A percentile compares a stretch with the other conserved stretches of the same genome.
Conservation (phyloP, 495 filamentous ascomycete species). For the Penicillium steckii region DNA sequence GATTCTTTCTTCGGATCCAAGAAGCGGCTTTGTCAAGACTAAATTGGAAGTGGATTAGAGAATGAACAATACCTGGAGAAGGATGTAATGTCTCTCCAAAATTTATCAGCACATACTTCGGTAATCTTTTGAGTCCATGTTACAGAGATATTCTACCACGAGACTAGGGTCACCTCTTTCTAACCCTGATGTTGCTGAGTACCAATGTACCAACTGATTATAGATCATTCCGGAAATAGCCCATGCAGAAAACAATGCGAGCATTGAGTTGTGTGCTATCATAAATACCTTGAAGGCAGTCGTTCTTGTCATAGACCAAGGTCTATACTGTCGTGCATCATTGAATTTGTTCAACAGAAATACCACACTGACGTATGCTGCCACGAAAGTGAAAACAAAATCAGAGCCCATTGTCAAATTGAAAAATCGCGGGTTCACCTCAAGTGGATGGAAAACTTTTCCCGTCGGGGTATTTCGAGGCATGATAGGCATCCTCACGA, state of each 20-base stretch:
- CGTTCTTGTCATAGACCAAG: constrained; percentile 17
- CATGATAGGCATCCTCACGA: background rate
- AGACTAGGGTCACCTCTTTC: background rate
- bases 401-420: background rate
- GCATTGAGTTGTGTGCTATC: constrained; percentile 7
- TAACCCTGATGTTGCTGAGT: background rate
- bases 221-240: constrained; percentile 3
- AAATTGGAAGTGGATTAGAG: background rate
- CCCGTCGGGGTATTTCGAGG: background rate
- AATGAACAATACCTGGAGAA: too few relatives aligned
- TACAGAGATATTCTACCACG: constrained; percentile 15
- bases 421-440: constrained; percentile 3
- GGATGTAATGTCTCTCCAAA: too few relatives aligned
- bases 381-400: constrained; percentile 12
- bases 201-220: background rate
- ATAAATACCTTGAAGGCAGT: constrained; percentile 6
- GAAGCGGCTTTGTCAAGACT: constrained; percentile 4
- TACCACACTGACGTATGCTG: constrained; percentile 8
- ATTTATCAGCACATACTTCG: constrained; percentile 3
- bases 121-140: constrained; percentile 6
- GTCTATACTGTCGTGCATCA: constrained; percentile 5
- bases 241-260: constrained; percentile 17
- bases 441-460: background rate
- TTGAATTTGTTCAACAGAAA: constrained; percentile 15
- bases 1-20: constrained; percentile 4